Conservation (phyloP, 2,329 filamentous ascomycete genomes). For the Talaromyces piceae region DNA sequence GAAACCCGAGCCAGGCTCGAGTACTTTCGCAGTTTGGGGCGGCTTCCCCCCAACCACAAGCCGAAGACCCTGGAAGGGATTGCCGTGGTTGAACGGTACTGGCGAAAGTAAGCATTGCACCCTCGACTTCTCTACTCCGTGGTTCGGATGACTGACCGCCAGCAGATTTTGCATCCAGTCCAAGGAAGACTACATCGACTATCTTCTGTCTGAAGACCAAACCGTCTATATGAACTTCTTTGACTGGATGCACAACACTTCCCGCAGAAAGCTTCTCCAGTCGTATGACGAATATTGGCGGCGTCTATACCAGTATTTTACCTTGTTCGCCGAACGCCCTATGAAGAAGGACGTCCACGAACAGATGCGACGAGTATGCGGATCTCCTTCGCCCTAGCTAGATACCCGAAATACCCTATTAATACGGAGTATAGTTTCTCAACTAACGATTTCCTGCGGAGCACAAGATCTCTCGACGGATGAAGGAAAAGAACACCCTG, state of each 20-base stretch:
- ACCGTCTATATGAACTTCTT: slow-evolving; percentile 23
- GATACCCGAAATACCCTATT: background rate
- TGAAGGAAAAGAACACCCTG: slow-evolving; percentile 18
- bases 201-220: slow-evolving; percentile 17
- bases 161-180: slow-evolving; percentile 20
- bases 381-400: slow-evolving; percentile 7
- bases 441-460: slow-evolving; percentile 13
- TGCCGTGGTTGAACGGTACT: slow-evolving; percentile 17
- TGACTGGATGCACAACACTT: slow-evolving; percentile 20
- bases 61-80: slow-evolving; percentile 18
- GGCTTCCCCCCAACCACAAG: slow-evolving; percentile 20
- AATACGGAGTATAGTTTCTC: slow-evolving; percentile 16
- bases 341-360: slow-evolving; percentile 15
- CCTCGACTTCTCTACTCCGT: background rate
- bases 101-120: slow-evolving; percentile 12
- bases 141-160: background rate
- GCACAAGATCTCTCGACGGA: slow-evolving; percentile 14
- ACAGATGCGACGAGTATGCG: slow-evolving; percentile 18
- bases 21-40: slow-evolving; percentile 17
- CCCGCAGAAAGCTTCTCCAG: slow-evolving; percentile 16
- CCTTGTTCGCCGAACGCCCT: slow-evolving; percentile 16
- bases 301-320: slow-evolving; percentile 17
- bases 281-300: slow-evolving; percentile 21
- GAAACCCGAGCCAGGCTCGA: slow-evolving; percentile 20
- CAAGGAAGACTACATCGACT: slow-evolving; percentile 18